Evolutionary conservation across 164 flowering plant species (phyloP), one percentile per base, ranked within the genome.

Genomic region (Chloranthus sessilifolius): DNA sequence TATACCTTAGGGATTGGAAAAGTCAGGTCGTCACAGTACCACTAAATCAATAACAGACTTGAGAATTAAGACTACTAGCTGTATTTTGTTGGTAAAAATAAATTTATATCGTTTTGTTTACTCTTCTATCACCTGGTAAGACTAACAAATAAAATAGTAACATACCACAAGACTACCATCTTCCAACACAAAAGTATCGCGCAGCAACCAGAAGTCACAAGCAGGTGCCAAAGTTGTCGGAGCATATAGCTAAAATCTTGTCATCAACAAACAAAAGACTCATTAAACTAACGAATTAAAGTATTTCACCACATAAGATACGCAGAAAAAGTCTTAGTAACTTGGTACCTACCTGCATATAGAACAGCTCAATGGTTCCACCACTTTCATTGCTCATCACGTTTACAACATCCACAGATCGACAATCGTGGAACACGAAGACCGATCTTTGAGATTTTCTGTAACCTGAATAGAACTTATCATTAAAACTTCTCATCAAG

Each of bases 101-200:
- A n/a, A n/a, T n/a, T n/a, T n/a, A n/a, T n/a, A n/a, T n/a, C n/a
- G n/a, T n/a, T n/a, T n/a, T n/a, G n/a, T n/a, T n/a, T n/a, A n/a
- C n/a, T n/a, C n/a, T n/a, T n/a, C n/a, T n/a, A n/a, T n/a, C n/a
- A n/a, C n/a, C n/a, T n/a, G n/a, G n/a, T n/a, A n/a, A n/a, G n/a
- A n/a, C n/a, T n/a, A n/a, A n/a, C n/a, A n/a, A n/a, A n/a, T n/a
- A n/a, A n/a, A n/a, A n/a, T n/a, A n/a, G n/a, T n/a, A 2, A 60
- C 89, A 49, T 84, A 92, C 99, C 90, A 87, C 99, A 63, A 94
- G 87, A 64, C 97, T 89, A 11, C 99, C 97, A 78, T 94, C 99
- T 55, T 94, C 99, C 70, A 85, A 56, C 34, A 74, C 74, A 29
- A 95, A 76, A 56, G 97, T 88, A 53, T 86, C 88, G 58, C 95